Conservation (phyloP, 1,284 basidiomycete species). For the Fereydounia khargensis region DNA sequence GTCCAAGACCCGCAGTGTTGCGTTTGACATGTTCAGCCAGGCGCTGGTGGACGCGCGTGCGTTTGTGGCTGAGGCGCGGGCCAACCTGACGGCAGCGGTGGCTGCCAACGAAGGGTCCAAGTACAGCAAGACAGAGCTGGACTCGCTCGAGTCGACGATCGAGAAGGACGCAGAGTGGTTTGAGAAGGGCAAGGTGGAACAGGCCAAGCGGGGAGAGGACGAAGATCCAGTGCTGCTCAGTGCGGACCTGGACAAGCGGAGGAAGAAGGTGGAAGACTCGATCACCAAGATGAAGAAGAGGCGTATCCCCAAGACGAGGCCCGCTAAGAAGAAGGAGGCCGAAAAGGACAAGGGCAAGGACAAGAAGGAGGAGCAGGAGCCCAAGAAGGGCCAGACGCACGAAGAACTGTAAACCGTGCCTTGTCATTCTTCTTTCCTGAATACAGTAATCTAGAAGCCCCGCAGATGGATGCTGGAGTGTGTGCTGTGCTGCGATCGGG, state of each 20-base stretch:
- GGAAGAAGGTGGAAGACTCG: conserved; percentile 44
- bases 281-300: conserved; percentile 48
- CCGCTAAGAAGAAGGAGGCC: conserved; percentile 14
- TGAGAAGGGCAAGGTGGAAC: conserved; percentile 38
- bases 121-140: conserved; percentile 53
- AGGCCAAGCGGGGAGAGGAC: conserved; percentile 32
- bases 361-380: conserved; percentile 1
- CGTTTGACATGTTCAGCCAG: conserved; percentile 68
- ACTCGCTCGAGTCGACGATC: conserved; percentile 37
- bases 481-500: no score
- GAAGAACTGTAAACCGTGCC: conserved; percentile 17
- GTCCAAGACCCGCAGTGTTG: conserved; percentile 70
- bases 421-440: not conserved
- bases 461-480: no score
- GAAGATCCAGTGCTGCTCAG: conserved; percentile 52
- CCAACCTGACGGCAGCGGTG: conserved; percentile 65
- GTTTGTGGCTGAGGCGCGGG: conserved; percentile 75
- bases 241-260: conserved; percentile 50
- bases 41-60: conserved; percentile 64
- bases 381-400: conserved; percentile 18
- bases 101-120: conserved; percentile 54
- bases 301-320: conserved; percentile 50
- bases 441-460: no score
- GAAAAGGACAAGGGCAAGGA: conserved; percentile 5
- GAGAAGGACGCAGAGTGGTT: conserved; percentile 53